phyloP scores from a whole-genome alignment of 2,329 filamentous ascomycete genomes.

The Ceratocystis cacaofunesta region DNA sequence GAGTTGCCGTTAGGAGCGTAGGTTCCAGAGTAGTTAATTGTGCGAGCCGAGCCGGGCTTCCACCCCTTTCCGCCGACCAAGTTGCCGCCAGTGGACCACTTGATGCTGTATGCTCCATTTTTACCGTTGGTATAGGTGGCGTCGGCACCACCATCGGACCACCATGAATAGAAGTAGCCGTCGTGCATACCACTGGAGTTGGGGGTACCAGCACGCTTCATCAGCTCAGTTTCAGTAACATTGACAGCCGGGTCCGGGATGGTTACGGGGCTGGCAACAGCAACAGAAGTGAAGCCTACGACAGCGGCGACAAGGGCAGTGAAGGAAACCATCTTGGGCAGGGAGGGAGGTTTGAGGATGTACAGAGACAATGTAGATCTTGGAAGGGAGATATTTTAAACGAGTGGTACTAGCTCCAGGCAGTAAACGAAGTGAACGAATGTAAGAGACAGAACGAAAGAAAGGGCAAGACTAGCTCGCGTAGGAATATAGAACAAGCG shows the following conservation, averaged over 20 bases:
- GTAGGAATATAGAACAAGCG: neutral
- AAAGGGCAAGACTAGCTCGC: neutral
- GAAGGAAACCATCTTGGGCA: conserved; percentile 7
- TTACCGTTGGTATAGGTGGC: conserved; percentile 33
- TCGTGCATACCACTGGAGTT: conserved; percentile 26
- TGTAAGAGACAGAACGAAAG: neutral
- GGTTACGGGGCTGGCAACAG: conserved; percentile 5
- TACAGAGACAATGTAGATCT: neutral
- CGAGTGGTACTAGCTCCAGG: neutral
- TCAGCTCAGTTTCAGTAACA: neutral
- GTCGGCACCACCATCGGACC: conserved; percentile 31
- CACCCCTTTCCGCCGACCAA: conserved; percentile 45
- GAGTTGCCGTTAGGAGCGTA: conserved; percentile 24
- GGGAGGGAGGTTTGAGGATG: neutral
- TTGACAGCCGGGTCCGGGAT: conserved; percentile 6
- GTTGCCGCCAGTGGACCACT: conserved; percentile 35
- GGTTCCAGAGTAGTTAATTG: conserved; percentile 22
- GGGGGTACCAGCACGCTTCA: conserved; percentile 22
- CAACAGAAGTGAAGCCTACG: neutral
- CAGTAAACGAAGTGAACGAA: neutral
- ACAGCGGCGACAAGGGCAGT: conserved; percentile 9
- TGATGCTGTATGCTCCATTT: conserved; percentile 30
- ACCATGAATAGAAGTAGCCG: conserved; percentile 36
- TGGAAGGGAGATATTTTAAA: neutral
- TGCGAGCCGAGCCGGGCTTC: conserved; percentile 33